phyloP scores from a whole-genome alignment of 2,329 filamentous ascomycete species.

The Magnaporthiopsis poae region DNA sequence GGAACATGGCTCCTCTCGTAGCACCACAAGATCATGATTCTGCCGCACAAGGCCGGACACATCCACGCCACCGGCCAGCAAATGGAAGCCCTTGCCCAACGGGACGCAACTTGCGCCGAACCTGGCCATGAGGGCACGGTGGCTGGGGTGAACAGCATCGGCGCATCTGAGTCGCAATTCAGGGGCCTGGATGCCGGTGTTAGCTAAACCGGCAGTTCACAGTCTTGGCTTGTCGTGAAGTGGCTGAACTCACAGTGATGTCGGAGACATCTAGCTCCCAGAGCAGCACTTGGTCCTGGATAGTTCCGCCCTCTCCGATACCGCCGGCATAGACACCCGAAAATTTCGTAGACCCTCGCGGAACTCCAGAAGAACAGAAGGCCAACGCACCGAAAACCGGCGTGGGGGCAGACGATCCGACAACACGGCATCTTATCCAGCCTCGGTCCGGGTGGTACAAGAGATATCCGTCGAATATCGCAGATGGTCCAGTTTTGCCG shows the following conservation, averaged over 20 bases:
- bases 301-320: conserved; percentile 52
- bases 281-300: conserved; percentile 52
- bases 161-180: neutral
- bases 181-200: neutral
- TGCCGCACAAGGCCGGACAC: conserved; percentile 30
- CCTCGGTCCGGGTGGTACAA: conserved; percentile 39
- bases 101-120: conserved; percentile 33
- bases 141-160: neutral
- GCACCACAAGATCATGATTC: conserved; percentile 40
- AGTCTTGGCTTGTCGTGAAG: neutral
- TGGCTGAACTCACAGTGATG: conserved; percentile 24
- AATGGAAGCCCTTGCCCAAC: conserved; percentile 17
- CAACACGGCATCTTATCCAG: conserved; percentile 35
- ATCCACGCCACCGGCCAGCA: conserved; percentile 35
- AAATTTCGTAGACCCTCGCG: conserved; percentile 25
- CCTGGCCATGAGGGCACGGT: conserved; percentile 17
- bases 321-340: conserved; percentile 63
- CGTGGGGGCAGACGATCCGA: conserved; percentile 24
- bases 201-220: neutral
- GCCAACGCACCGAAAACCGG: conserved; percentile 36
- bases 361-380: conserved; percentile 13
- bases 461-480: conserved; percentile 41
- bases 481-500: conserved; percentile 44
- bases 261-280: conserved; percentile 48
- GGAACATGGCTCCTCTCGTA: neutral